A percentile compares a stretch with the other conserved stretches of the same genome.
Evolutionary conservation across 1,284 basidiomycete genomes (phyloP).

Genomic region (Stygiomarasmius scandens): DNA sequence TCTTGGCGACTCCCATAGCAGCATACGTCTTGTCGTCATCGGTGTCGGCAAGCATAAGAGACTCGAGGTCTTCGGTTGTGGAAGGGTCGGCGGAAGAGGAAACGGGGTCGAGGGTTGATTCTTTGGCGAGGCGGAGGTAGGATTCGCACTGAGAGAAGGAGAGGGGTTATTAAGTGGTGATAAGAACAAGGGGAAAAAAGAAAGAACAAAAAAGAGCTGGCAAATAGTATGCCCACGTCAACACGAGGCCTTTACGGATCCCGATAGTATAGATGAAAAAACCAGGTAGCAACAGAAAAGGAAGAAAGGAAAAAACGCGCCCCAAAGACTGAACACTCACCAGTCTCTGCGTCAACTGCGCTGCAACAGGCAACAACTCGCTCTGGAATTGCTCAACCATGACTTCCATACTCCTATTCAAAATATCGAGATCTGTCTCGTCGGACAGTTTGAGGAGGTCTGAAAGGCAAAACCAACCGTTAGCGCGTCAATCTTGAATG

Average conservation of each 20-base stretch:
- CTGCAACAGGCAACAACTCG: conserved; percentile 85
- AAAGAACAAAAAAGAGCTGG: too few relatives aligned
- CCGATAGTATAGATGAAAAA: too few relatives aligned
- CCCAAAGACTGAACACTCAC: too few relatives aligned
- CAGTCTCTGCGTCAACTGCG: conserved; percentile 78
- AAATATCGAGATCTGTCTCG: conserved; percentile 87
- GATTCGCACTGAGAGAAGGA: conserved; percentile 65
- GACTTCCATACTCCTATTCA: conserved; percentile 81
- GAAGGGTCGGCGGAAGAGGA: conserved; percentile 39
- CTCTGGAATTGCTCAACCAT: conserved; percentile 87
- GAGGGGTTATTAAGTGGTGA: neutral
- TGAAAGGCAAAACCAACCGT: too few relatives aligned
- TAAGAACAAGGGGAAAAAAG: neutral
- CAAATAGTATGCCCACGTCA: too few relatives aligned
- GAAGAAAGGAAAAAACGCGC: neutral
- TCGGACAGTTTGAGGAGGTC: conserved; percentile 87
- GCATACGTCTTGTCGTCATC: conserved; percentile 85
- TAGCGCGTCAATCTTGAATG: too few relatives aligned
- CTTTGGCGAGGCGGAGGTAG: conserved; percentile 77
- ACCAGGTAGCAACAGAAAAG: conserved; percentile 3
- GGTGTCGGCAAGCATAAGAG: conserved; percentile 51
- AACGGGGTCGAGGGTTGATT: conserved; percentile 59
- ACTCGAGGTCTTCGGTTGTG: conserved; percentile 43
- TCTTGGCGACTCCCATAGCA: conserved; percentile 85
- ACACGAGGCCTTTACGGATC: too few relatives aligned